phyloP scores from a whole-genome alignment of 83 land plant species.

The Picea engelmannii region DNA sequence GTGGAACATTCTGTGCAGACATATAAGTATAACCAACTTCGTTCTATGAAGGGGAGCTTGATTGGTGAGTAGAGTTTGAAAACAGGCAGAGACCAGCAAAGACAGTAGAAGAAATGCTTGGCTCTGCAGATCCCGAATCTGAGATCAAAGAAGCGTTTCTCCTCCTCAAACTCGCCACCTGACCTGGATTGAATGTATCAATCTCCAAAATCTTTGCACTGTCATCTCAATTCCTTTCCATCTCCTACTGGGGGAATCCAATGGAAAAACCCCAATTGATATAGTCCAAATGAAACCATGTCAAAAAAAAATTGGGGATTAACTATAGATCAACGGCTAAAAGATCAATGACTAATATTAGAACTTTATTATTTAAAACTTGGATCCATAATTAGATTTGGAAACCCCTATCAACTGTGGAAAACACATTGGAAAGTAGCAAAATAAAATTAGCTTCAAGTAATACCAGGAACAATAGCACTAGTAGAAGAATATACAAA shows the following conservation, averaged over 20 bases:
- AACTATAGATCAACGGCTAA: too few relatives aligned
- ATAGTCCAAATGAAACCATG: too few relatives aligned
- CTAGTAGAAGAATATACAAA: too few relatives aligned
- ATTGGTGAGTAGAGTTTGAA: not conserved
- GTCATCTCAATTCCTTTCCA: not conserved
- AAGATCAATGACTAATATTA: too few relatives aligned
- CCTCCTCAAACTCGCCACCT: not conserved
- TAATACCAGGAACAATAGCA: too few relatives aligned
- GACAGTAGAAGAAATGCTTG: conserved; percentile 7
- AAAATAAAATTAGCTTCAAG: too few relatives aligned
- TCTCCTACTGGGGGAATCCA: conserved; percentile 1
- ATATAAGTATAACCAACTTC: not conserved
- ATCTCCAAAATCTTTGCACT: conserved; percentile 11
- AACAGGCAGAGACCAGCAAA: not conserved
- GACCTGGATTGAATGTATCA: not conserved
- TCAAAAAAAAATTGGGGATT: too few relatives aligned
- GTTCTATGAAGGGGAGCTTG: not conserved
- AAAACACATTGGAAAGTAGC: too few relatives aligned
- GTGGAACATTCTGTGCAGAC: not conserved
- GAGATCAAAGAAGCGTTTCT: not conserved
- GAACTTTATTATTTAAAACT: too few relatives aligned
- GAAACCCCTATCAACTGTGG: too few relatives aligned
- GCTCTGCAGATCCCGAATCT: conserved; percentile 5
- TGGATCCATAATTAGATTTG: too few relatives aligned
- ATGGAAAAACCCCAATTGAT: not conserved